phyloP scores from a whole-genome alignment of 768 basidiomycete species.

The Myochromella boudieri region DNA sequence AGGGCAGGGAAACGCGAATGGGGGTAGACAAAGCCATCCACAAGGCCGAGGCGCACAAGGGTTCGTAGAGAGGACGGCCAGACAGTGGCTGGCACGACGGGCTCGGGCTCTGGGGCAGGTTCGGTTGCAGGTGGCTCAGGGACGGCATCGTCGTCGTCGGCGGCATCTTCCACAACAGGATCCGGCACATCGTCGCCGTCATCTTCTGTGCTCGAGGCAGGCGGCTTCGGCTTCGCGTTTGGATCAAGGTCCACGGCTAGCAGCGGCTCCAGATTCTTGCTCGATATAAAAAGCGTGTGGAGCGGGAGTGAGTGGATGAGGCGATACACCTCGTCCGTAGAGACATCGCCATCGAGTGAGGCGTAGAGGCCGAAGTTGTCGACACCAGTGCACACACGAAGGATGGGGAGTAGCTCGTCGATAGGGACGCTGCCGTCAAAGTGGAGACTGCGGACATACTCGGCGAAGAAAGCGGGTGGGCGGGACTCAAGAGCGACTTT shows the following conservation, averaged over 20 bases:
- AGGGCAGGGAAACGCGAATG: slow-evolving; percentile 12
- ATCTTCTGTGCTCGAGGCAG: no score
- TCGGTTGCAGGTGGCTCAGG: no score
- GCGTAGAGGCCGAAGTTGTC: slow-evolving; percentile 18
- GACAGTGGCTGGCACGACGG: neutral
- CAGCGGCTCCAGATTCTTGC: slow-evolving; percentile 3
- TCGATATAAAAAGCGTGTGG: slow-evolving; percentile 12
- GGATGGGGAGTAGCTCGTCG: slow-evolving; percentile 6
- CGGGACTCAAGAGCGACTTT: slow-evolving; percentile 7
- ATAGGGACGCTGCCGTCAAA: slow-evolving; percentile 5
- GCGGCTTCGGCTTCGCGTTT: no score
- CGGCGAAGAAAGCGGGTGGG: slow-evolving; percentile 14
- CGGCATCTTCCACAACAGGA: no score
- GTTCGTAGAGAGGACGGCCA: slow-evolving; percentile 5
- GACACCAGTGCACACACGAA: slow-evolving; percentile 12
- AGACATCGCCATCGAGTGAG: slow-evolving; percentile 2
- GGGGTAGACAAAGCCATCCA: slow-evolving; percentile 10
- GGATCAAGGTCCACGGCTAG: no score
- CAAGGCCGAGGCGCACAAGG: slow-evolving; percentile 10
- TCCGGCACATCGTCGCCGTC: no score
- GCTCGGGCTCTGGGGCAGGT: no score
- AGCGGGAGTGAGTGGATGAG: neutral
- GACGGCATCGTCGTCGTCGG: no score
- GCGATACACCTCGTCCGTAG: neutral
- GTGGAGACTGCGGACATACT: slow-evolving; percentile 13